A percentile compares a stretch with the other conserved stretches of the same genome.
These are phyloP conservation scores for Blepharisma japonicum DNA, from an alignment of 73 alveolate species.

Conservation along the genomic window DNA sequence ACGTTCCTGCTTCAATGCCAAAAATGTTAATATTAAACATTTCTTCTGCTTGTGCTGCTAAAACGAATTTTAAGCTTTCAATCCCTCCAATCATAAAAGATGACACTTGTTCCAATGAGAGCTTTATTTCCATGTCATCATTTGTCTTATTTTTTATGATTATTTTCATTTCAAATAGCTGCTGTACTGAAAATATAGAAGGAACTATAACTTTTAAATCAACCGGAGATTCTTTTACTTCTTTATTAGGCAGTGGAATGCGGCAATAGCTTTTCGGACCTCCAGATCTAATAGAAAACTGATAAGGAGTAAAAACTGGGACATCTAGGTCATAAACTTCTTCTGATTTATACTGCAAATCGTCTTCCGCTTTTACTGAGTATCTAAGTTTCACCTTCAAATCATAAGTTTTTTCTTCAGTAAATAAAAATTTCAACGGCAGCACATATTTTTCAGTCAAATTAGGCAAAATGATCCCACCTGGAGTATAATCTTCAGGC, in stretches of 20 bases:
- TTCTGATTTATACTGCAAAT: background rate
- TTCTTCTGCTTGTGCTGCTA: background rate
- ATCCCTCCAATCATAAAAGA: constrained; percentile 13
- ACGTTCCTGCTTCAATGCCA: constrained; percentile 8
- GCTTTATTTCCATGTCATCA: background rate
- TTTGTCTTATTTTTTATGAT: constrained; percentile 11
- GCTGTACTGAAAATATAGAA: background rate
- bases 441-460: background rate
- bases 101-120: background rate
- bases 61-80: background rate
- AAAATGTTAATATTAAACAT: background rate
- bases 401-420: constrained; percentile 3
- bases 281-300: background rate
- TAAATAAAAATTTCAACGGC: constrained; percentile 4
- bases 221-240: background rate
- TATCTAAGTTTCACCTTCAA: constrained; percentile 9
- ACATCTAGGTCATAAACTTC: constrained; percentile 7
- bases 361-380: background rate
- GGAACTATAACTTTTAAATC: background rate
- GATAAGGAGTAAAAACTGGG: background rate
- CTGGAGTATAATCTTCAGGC: background rate
- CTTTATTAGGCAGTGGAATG: background rate
- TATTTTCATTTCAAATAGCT: background rate
- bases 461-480: background rate
- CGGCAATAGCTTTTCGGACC: background rate